Percentiles rank a stretch among this genome's conserved stretches.
Evolutionary conservation across 2,329 filamentous ascomycete genomes (phyloP).

Genomic region (Diplodia mutila): DNA sequence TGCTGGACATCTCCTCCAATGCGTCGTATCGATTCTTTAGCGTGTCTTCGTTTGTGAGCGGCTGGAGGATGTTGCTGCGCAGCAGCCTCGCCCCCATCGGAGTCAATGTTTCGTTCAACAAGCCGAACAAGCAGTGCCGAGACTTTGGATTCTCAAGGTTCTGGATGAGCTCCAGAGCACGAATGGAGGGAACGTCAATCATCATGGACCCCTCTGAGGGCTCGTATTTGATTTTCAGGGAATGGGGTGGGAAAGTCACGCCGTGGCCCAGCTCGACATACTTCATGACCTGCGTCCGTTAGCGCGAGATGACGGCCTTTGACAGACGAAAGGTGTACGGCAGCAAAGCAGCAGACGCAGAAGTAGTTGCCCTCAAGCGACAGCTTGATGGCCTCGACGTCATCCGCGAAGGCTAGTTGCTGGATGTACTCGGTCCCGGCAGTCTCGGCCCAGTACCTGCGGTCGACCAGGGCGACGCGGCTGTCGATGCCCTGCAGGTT

Average conservation of each 20-base stretch:
- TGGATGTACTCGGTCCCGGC: slow-evolving; percentile 77
- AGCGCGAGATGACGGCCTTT: slow-evolving; percentile 26
- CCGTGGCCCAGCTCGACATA: slow-evolving; percentile 74
- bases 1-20: slow-evolving; percentile 77
- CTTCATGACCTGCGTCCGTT: slow-evolving; percentile 67
- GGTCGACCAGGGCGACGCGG: slow-evolving; percentile 67
- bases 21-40: slow-evolving; percentile 78
- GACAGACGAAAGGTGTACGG: slow-evolving; percentile 56
- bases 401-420: slow-evolving; percentile 76
- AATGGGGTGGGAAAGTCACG: slow-evolving; percentile 73
- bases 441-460: slow-evolving; percentile 81
- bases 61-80: slow-evolving; percentile 84
- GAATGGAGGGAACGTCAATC: slow-evolving; percentile 87
- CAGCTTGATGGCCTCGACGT: slow-evolving; percentile 79
- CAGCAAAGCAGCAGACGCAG: slow-evolving; percentile 81
- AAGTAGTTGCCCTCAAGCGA: slow-evolving; percentile 83
- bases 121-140: slow-evolving; percentile 78
- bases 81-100: slow-evolving; percentile 87
- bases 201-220: slow-evolving; percentile 93
- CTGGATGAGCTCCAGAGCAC: slow-evolving; percentile 86
- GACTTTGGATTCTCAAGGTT: slow-evolving; percentile 80
- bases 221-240: slow-evolving; percentile 83
- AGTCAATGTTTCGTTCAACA: slow-evolving; percentile 83
- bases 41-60: slow-evolving; percentile 72
- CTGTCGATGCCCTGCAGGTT: slow-evolving; percentile 65